Evolutionary conservation across 805 yeast species (phyloP).

Genomic region (Hermanozyma aechmeae): DNA sequence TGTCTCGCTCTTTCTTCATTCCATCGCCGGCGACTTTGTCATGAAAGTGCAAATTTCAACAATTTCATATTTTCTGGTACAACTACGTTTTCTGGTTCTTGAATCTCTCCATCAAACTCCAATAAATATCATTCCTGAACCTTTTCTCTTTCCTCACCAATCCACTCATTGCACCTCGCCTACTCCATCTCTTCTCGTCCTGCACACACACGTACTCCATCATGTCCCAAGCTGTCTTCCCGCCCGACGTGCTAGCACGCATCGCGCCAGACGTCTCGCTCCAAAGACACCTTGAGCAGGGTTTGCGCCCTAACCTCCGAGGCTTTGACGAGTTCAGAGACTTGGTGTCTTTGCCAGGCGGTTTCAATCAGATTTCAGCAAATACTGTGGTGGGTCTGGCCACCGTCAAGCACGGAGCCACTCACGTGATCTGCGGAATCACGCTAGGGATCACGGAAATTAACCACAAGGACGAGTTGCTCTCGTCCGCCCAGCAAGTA

Average conservation of each 20-base stretch:
- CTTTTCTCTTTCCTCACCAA: no score
- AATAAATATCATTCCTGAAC: no score
- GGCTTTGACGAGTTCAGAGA: slow-evolving; percentile 64
- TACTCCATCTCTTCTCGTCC: no score
- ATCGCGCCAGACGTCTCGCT: slow-evolving; percentile 80
- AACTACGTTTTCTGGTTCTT: no score
- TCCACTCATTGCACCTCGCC: no score
- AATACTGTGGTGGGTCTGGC: slow-evolving; percentile 52
- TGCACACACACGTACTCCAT: no score
- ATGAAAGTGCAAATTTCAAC: no score
- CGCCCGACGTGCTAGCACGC: slow-evolving; percentile 75
- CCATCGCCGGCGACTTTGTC: no score
- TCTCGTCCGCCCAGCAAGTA: slow-evolving; percentile 12
- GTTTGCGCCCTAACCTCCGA: slow-evolving; percentile 69
- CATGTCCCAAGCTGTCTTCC: slow-evolving; percentile 52
- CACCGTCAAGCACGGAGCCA: slow-evolving; percentile 60
- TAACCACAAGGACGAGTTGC: slow-evolving; percentile 20
- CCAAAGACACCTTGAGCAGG: slow-evolving; percentile 66
- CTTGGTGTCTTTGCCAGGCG: slow-evolving; percentile 29
- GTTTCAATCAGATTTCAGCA: slow-evolving; percentile 24
- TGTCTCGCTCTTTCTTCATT: no score
- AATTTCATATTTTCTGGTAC: no score
- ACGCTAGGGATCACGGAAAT: slow-evolving; percentile 60
- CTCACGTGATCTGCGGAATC: slow-evolving; percentile 63
- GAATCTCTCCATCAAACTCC: no score